Base-by-base conservation (phyloP, 1,284 basidiomycete genomes). In the Cryptococcus jaspeensis region DNA sequence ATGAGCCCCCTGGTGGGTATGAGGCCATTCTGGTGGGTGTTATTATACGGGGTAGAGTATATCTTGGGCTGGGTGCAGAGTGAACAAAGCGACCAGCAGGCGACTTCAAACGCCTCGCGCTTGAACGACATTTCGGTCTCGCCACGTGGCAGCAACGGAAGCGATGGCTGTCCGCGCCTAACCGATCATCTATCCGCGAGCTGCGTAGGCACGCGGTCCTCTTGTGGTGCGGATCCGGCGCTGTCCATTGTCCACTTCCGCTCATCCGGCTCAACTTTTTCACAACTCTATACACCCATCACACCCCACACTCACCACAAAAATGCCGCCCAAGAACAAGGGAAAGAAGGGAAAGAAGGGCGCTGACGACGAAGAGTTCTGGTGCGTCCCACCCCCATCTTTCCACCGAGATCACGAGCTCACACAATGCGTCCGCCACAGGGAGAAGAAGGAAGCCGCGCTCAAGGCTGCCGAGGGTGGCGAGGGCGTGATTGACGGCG, bases 241-340 rank as follows among this genome's bases (percentile, higher is more conserved):
- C 16, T 47, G n/a, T 11, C 46, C 36, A 39, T 5, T 38, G 36
- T 39, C 28, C 35, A 15, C 15, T n/a, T 39, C n/a, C n/a, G 28
- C 28, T 5, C 23, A 7, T 23, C 37, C 48, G 13, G 15, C 20
- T 28, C 50, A 51, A 51, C 50, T 51, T 51, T 51, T 51, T 51
- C 50, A 41, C 20, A 13, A n/a, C n/a, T 2, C 23, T 16, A 9
- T 20, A 20, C 25, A 20, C 13, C 15, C 8, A 42, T 4, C 37
- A 36, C 35, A 20, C 15, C 1, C 12, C 25, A 59, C 46, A 41
- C 22, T n/a, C 9, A 32, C 22, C 13, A 16, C 46, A 16, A 42
- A 16, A 55, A 93, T 94, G 91, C 81, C 90, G 58, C 90, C 90
- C 50, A 94, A 93, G 80, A 89, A 85, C 71, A 90, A 91, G 74